phyloP scores from a whole-genome alignment of 169 alveolate genomes.

The Plasmodium reichenowi region DNA sequence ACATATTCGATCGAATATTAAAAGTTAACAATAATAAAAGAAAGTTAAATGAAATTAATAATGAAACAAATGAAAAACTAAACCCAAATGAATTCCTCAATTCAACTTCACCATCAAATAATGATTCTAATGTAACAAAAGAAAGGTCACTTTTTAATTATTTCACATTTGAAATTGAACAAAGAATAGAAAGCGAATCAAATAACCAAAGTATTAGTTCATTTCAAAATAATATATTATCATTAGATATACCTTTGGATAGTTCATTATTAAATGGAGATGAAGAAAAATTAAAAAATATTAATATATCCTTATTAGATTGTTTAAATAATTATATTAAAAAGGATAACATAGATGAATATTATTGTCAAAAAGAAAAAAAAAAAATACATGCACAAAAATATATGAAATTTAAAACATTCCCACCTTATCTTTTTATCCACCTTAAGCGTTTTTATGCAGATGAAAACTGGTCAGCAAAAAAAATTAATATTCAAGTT shows the following conservation, averaged over 20 bases:
- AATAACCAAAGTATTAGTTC: constrained; percentile 35
- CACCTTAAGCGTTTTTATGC: constrained; percentile 84
- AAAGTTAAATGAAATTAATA: constrained; percentile 10
- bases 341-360: constrained; percentile 44
- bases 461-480: constrained; percentile 80
- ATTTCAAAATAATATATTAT: constrained; percentile 50
- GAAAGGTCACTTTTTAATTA: constrained; percentile 42
- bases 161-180: constrained; percentile 66
- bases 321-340: constrained; percentile 48
- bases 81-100: neutral
- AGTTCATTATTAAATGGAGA: constrained; percentile 18
- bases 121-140: neutral
- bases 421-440: constrained; percentile 82
- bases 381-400: constrained; percentile 43
- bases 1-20: constrained; percentile 25
- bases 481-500: constrained; percentile 80
- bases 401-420: constrained; percentile 76
- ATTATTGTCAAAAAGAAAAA: constrained; percentile 41
- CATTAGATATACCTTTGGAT: constrained; percentile 52
- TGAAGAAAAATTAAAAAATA: constrained; percentile 11
- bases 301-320: constrained; percentile 33
- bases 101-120: neutral
- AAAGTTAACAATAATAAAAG: constrained; percentile 1
- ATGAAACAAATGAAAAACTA: neutral
- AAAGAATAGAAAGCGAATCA: constrained; percentile 25